Base-by-base conservation (phyloP, 352 stramenopile genomes). In the Phytopythium sindhum region DNA sequence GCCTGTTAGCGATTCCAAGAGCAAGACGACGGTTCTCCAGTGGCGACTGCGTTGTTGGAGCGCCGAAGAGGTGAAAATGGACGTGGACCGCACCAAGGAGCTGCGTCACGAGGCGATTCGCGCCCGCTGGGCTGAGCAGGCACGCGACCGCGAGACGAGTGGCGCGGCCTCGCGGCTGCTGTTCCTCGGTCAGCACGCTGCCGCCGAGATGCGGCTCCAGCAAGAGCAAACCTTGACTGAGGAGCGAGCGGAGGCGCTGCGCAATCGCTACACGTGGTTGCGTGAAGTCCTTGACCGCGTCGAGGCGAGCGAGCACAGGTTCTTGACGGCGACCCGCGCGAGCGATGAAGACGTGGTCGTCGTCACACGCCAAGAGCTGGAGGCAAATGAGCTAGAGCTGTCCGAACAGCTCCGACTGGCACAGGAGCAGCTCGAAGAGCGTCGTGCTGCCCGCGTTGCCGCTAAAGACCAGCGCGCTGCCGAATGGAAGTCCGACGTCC, bases 11-110 rank as follows among this genome's bases (percentile, higher is more conserved):
- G 14, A 5, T 42, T 29, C 14, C 33, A 61, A 57, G 37, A 21
- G 53, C 57, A 54, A 39, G 33, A 11, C 44, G 37, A 54, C 54
- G 8, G 12, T 28, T 47, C 15, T 76, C 48, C 65, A 74, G 58
- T 91, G 84, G 84, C 63, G 71, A 31, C 61, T 91, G 24, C 77
- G 61, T 33, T 89, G 77, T 53, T 91, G 79, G 79, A 90, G 76
- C 45, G 63, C 71, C 2, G 82, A 91, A 1, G 70, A 89, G 3
- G 75, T 89, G 7, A 86, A 87, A 33, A 54, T 91, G 15, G 79
- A 82, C 24, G 74, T 80, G 61, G 77, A 90, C 59, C 78, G 76
- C 35, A 69, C 73, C 1, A 79, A 81, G 64, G 82, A 90, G 48
- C 68, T 77, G 15, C 70, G 73, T 2, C 81, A 75, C 17, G 79